Evolutionary conservation across 2,329 filamentous ascomycete species (phyloP).

Genomic region (Biscogniauxia sp.): DNA sequence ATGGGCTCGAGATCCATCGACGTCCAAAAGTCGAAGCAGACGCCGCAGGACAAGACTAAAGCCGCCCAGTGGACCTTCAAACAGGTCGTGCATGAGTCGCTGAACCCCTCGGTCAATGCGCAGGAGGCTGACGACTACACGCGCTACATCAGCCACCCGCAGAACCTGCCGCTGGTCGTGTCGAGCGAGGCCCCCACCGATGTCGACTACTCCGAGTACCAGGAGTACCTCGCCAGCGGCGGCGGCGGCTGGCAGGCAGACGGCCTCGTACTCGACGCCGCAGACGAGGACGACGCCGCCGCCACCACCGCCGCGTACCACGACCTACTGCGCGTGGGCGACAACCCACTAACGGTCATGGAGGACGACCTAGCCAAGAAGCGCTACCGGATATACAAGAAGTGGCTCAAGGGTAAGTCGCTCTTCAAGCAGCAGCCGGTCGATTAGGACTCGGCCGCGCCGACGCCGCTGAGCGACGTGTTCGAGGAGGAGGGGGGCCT

Average conservation of each 20-base stretch:
- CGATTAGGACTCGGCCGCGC: conserved; percentile 40
- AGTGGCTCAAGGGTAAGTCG: conserved; percentile 93
- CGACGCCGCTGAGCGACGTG: conserved; percentile 22
- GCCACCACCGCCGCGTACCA: conserved; percentile 71
- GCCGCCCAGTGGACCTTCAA: conserved; percentile 86
- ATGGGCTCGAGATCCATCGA: conserved; percentile 21
- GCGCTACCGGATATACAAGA: conserved; percentile 91
- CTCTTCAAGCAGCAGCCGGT: conserved; percentile 87
- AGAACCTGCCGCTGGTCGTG: conserved; percentile 80
- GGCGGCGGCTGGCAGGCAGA: conserved; percentile 52
- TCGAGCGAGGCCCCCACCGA: conserved; percentile 64
- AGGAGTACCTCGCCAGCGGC: conserved; percentile 74
- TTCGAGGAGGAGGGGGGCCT: conserved; percentile 10
- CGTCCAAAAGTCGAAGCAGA: conserved; percentile 49
- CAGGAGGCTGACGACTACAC: conserved; percentile 83
- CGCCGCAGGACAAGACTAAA: conserved; percentile 70
- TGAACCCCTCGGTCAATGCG: conserved; percentile 77
- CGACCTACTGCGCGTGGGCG: conserved; percentile 72
- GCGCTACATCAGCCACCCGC: conserved; percentile 84
- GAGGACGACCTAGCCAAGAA: conserved; percentile 89
- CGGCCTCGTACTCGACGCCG: conserved; percentile 39
- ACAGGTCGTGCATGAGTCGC: conserved; percentile 78
- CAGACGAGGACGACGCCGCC: conserved; percentile 39
- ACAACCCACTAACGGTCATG: conserved; percentile 83
- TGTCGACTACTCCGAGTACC: conserved; percentile 62